Base-by-base conservation (phyloP, 345 rosid genomes). In the Sisymbrium altissimum region DNA sequence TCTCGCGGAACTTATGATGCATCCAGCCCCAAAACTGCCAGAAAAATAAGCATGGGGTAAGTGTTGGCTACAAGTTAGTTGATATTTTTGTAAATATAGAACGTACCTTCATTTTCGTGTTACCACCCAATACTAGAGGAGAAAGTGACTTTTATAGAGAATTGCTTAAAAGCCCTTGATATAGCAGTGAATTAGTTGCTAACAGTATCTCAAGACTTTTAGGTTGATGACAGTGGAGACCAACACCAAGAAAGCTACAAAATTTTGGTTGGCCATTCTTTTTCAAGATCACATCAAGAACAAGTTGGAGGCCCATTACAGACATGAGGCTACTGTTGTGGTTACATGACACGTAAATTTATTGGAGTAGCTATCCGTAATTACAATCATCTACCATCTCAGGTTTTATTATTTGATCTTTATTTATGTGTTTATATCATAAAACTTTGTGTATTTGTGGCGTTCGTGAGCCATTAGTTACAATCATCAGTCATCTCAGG, bases 21-120 rank as follows among this genome's bases (percentile, higher is more conserved):
- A 86, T 84, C 98, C 97, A 90, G 53, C 86, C 91, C 74, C 85
- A 79, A 75, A 90, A 72, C 97, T 90, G 98, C 86, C 66, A 83
- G 77, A 81, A 77, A n/a, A 73, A 59, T 73, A 68, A 72, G 67
- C 58, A 54, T 70, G 45, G 45, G 64, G 80, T 75, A 54, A 73
- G 60, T 69, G 38, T 80, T 79, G 53, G 81, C 46, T 64, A 83
- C 65, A 52, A 21, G 23, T 48, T 59, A 76, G 58, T 30, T 25
- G 64, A 70, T 30, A 13, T 38, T 44, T 78, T 19, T 49, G 77
- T 65, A 61, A 50, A 72, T 55, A 32, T 18, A 48, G 74, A 55
- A 65, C 85, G 63, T 78, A 88, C 98, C 96, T 84, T 83, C 98
- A 90, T 93, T 74, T 70, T 86, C 61, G 41, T 45, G 76, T 81